Evolutionary conservation across 2,329 filamentous ascomycete species (phyloP), one percentile per base, ranked within the genome.

Genomic region (Colletotrichum falcatum): DNA sequence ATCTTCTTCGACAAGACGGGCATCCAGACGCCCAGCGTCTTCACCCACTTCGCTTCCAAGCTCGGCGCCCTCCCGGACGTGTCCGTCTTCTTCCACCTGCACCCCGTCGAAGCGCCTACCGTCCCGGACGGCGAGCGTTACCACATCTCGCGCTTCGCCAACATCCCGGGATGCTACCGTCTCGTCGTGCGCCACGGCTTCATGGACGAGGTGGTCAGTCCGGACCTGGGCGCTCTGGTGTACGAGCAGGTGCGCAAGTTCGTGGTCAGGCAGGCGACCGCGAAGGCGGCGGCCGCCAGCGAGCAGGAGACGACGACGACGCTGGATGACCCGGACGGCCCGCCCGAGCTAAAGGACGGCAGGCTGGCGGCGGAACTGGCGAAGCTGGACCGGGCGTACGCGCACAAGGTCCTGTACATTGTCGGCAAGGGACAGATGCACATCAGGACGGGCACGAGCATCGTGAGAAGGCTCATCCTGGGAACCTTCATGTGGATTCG

Each of bases 1-100:
- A 89, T 95, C 65, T 94, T 93, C 82, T 94, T 95, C 77, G 92
- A 95, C 81, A 94, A 95, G 79, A 85, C 88, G 1, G 92, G 92
- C 53, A 86, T 88, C 46, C 86, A 86, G 6, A 88, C 88, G 0
- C 91, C 91, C 1, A 87, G 86, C 9, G 90, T 91, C 12, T 94
- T 93, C 78, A 88, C 89, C 4, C 90, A 94, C 62, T 94, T 94
- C 76, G 83, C 93, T 12, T 87, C 85, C 61, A 94, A 94, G 76
- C 90, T 94, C 72, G 87, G 88, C 56, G 88, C 90, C 0, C 83
- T 87, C 6, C 91, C 92, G 0, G 89, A 92, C 37, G 87, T 93
- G 14, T 86, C 88, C n/a, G 85, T 94, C 1, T 94, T 94, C 78
- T 92, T 94, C 78, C 92, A 94, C 75, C 84, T 94, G 68, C 88